A percentile compares a stretch with the other conserved stretches of the same genome.
These are phyloP conservation scores for Penicillium sp. DNA, from an alignment of 2,329 filamentous ascomycete genomes.

Conservation along the genomic window DNA sequence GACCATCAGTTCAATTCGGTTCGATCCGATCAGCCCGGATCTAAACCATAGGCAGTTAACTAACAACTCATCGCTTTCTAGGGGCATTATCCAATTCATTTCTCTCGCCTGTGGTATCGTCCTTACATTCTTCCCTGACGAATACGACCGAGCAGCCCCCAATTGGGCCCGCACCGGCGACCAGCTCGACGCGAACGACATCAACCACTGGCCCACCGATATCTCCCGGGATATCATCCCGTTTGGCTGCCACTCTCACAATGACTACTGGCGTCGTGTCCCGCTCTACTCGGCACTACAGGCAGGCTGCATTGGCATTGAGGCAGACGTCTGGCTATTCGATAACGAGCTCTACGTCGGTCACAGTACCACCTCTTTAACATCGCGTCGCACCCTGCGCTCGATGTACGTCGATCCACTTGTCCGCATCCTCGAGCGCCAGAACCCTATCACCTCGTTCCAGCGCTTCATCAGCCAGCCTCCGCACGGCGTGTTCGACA, in stretches of 20 bases:
- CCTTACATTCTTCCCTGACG: constrained; percentile 44
- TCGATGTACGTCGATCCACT: constrained; percentile 57
- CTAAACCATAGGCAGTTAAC: neutral
- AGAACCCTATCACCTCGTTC: constrained; percentile 48
- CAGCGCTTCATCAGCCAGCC: constrained; percentile 28
- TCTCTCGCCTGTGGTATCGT: constrained; percentile 39
- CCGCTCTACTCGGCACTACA: constrained; percentile 58
- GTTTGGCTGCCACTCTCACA: constrained; percentile 58
- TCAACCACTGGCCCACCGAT: constrained; percentile 48
- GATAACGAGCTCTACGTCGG: constrained; percentile 57
- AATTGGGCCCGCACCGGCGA: constrained; percentile 43
- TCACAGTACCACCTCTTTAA: constrained; percentile 52
- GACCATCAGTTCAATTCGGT: neutral
- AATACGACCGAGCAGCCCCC: constrained; percentile 38
- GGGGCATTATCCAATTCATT: constrained; percentile 45
- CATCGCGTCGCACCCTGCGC: constrained; percentile 49
- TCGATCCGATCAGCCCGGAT: neutral
- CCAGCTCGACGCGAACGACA: constrained; percentile 39
- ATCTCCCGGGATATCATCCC: constrained; percentile 53
- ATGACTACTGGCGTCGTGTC: constrained; percentile 59
- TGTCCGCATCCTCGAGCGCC: constrained; percentile 49
- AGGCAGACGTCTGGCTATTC: constrained; percentile 60
- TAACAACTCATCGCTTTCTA: constrained; percentile 13
- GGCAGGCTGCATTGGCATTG: constrained; percentile 57
- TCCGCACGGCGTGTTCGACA: constrained; percentile 54